Evolutionary conservation across 1,139 yeast species (phyloP), one percentile per base, ranked within the genome.

Genomic region (Geotrichum cucujoidarum): DNA sequence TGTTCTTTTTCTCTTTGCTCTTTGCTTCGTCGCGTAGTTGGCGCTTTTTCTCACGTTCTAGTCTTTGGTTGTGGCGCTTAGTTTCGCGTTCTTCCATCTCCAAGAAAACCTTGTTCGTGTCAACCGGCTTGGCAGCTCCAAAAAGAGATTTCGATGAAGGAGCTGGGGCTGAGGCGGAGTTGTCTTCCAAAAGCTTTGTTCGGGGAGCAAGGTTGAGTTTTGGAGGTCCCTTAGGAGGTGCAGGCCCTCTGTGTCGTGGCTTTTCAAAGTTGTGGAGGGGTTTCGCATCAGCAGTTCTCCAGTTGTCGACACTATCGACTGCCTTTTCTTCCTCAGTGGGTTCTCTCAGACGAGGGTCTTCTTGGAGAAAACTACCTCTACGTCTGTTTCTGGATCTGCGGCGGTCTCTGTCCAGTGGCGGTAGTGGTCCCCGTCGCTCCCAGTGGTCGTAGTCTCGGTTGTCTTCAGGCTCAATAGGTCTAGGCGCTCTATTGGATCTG

Each of bases 51-150:
- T 47, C 54, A 20, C 58, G 56, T 47, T 61, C 62, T 21, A 50
- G 47, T 48, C 56, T 57, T 56, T 53, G 59, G 50, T 58, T 57
- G 44, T 60, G 63, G 31, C 53, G 53, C 55, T 64, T 53, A 54
- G 55, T 60, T 42, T 54, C 54, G 30, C 54, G 54, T 53, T 53
- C 58, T 49, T 59, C 61, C 50, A 62, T 62, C 52, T 66, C 65
- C 29, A 51, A 48, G 24, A 57, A 52, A 50, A 58, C 58, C 47
- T 56, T 55, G 30, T 63, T 57, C 17, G 70, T 66, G 49, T 68
- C 72, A 17, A 69, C 68, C n/a, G 72, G 73, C 53, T 64, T 64
- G 40, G 73, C 73, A 3, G 60, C 55, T 2, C 72, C 72, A 50
- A 68, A 69, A 30, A 60, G 48, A 27, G 56, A 43, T 1, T 59